Evolutionary conservation across 495 filamentous ascomycete genomes (phyloP).

Genomic region (Gamarada debralockiae): DNA sequence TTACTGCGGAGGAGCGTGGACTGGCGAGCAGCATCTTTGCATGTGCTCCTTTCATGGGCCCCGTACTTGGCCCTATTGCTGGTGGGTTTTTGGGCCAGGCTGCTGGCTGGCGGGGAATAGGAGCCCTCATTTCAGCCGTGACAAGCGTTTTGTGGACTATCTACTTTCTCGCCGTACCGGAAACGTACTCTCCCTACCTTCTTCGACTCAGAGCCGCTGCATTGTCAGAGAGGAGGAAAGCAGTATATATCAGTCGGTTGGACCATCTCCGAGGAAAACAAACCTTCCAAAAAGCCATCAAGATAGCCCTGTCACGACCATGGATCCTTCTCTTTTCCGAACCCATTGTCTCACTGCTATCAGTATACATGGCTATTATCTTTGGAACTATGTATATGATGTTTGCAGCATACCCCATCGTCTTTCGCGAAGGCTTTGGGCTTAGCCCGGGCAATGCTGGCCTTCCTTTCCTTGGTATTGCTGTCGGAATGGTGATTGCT

Average conservation of each 20-base stretch:
- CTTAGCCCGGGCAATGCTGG: not conserved
- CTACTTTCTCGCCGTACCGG: slow-evolving; percentile 65
- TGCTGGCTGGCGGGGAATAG: slow-evolving; percentile 76
- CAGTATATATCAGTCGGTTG: slow-evolving; percentile 22
- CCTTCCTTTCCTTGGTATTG: slow-evolving; percentile 41
- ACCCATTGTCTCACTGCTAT: slow-evolving; percentile 77
- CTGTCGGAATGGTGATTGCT: too few species aligned
- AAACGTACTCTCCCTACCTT: slow-evolving; percentile 62
- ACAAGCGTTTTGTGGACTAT: slow-evolving; percentile 52
- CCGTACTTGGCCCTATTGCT: slow-evolving; percentile 44
- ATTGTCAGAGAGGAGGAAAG: slow-evolving; percentile 35
- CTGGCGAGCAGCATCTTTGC: slow-evolving; percentile 61
- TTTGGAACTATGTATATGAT: slow-evolving; percentile 86
- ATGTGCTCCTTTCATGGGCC: slow-evolving; percentile 67
- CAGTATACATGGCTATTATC: slow-evolving; percentile 59
- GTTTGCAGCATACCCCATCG: slow-evolving; percentile 83
- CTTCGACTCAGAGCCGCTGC: not conserved
- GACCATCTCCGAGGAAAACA: slow-evolving; percentile 5
- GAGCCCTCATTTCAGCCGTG: slow-evolving; percentile 84
- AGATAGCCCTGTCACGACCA: slow-evolving; percentile 38
- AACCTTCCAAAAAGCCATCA: slow-evolving; percentile 38
- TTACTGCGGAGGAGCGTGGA: slow-evolving; percentile 57
- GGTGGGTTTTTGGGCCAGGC: slow-evolving; percentile 39
- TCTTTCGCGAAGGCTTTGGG: slow-evolving; percentile 66
- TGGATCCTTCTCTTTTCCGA: slow-evolving; percentile 63